phyloP scores from a whole-genome alignment of 345 rosid genomes.

The Eucalyptus regnans region DNA sequence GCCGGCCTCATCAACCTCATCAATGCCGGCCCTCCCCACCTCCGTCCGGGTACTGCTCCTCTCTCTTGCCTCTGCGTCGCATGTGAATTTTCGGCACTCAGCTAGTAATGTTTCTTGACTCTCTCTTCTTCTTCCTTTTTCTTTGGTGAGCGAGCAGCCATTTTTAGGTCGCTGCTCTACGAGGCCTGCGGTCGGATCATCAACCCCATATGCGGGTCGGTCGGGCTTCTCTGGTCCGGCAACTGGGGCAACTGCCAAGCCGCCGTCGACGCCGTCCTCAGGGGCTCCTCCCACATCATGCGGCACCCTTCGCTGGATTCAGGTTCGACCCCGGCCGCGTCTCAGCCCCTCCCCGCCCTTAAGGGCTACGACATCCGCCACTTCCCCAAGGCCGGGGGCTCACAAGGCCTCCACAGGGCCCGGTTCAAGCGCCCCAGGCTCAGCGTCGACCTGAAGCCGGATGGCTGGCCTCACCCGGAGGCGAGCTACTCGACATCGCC shows the following conservation, averaged over 20 bases:
- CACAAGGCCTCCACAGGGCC: neutral
- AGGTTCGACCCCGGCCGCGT: neutral
- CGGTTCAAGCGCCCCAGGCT: conserved; percentile 7
- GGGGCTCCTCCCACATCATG: conserved; percentile 19
- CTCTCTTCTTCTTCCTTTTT: neutral
- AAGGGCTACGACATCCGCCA: conserved; percentile 53
- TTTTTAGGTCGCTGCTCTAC: conserved; percentile 49
- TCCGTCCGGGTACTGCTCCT: conserved; percentile 65
- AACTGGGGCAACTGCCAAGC: conserved; percentile 60
- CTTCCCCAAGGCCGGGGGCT: conserved; percentile 20
- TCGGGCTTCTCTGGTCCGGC: conserved; percentile 47
- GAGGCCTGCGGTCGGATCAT: conserved; percentile 63
- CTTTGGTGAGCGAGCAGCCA: conserved; percentile 6
- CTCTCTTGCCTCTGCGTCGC: too few species aligned
- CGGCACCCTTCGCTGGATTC: neutral
- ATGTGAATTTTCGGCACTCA: neutral
- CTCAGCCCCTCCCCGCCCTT: conserved; percentile 19
- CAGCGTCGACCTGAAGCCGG: neutral
- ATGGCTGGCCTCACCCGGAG: neutral
- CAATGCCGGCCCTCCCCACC: conserved; percentile 81
- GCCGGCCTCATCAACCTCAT: conserved; percentile 92
- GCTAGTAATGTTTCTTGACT: neutral
- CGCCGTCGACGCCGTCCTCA: conserved; percentile 52
- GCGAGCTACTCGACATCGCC: neutral
- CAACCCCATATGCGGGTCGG: conserved; percentile 50